phyloP scores from a whole-genome alignment of 1,284 basidiomycete genomes.

The Apiotrichum siamense region DNA sequence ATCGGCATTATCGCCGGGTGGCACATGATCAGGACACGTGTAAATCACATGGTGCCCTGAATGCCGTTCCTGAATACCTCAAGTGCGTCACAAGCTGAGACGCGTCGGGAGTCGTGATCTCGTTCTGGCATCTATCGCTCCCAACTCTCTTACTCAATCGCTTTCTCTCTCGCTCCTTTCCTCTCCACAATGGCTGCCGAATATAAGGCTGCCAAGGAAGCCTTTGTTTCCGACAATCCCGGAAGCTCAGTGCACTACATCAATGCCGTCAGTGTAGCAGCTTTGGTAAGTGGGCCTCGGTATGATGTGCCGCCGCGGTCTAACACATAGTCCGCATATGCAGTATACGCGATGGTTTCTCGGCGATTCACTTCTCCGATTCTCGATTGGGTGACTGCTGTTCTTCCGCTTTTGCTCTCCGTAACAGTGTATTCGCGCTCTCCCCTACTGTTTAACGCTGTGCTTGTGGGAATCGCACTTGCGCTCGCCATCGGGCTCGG shows the following conservation, averaged over 20 bases:
- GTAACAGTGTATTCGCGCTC: slow-evolving; percentile 65
- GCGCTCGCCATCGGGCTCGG: background rate
- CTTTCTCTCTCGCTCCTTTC: background rate
- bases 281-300: slow-evolving; percentile 56
- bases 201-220: slow-evolving; percentile 81
- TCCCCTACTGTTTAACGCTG: slow-evolving; percentile 54
- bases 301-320: background rate
- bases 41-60: too few species aligned
- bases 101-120: too few species aligned
- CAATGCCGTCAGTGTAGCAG: slow-evolving; percentile 65
- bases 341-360: slow-evolving; percentile 58
- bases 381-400: slow-evolving; percentile 61
- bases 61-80: too few species aligned
- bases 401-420: slow-evolving; percentile 68
- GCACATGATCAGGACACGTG: too few species aligned
- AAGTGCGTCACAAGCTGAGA: too few species aligned
- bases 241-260: slow-evolving; percentile 71
- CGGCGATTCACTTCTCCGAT: slow-evolving; percentile 35
- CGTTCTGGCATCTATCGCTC: too few species aligned
- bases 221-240: slow-evolving; percentile 72
- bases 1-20: too few species aligned
- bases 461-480: slow-evolving; percentile 42
- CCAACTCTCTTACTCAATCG: too few species aligned
- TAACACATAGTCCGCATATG: slow-evolving; percentile 59
- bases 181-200: slow-evolving; percentile 29